Evolutionary conservation across 306 rosid species (phyloP).

Genomic region (Fragaria ananassa): DNA sequence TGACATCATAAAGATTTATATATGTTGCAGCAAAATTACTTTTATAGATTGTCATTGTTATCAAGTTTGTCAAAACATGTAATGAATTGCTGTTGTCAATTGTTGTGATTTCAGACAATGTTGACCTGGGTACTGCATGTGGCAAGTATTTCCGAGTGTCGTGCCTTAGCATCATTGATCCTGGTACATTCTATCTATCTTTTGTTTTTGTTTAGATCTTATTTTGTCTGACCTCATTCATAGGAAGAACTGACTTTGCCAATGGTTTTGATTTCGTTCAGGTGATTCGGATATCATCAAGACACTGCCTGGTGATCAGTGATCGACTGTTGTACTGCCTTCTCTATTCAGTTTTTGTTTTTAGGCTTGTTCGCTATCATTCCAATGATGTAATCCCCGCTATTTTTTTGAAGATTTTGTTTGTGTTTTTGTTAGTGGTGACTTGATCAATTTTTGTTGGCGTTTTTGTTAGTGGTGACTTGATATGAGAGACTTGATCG

Average conservation of each 20-base stretch:
- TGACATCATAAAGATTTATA: not conserved
- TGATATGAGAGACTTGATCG: no score
- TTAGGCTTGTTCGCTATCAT: no score
- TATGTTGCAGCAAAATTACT: not conserved
- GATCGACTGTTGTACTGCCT: slow-evolving; percentile 2
- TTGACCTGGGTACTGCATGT: slow-evolving; percentile 50
- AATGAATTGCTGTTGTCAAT: not conserved
- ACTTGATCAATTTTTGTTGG: no score
- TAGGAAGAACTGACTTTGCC: not conserved
- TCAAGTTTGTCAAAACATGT: no score
- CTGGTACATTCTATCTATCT: slow-evolving; percentile 22
- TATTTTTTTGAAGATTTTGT: no score
- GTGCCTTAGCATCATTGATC: slow-evolving; percentile 45
- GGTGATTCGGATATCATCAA: slow-evolving; percentile 56
- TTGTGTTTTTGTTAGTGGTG: no score
- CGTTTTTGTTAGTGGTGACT: no score
- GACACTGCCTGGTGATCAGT: slow-evolving; percentile 42
- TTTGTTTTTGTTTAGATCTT: not conserved
- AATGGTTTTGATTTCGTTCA: not conserved
- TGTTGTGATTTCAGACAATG: slow-evolving; percentile 34
- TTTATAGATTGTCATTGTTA: not conserved
- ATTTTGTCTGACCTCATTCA: not conserved
- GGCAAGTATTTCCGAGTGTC: slow-evolving; percentile 52
- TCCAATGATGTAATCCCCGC: no score
- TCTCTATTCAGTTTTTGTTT: no score